A percentile compares a stretch with the other conserved stretches of the same genome.
Conservation (phyloP, 1,284 basidiomycete genomes). For the Naganishia cerealis region DNA sequence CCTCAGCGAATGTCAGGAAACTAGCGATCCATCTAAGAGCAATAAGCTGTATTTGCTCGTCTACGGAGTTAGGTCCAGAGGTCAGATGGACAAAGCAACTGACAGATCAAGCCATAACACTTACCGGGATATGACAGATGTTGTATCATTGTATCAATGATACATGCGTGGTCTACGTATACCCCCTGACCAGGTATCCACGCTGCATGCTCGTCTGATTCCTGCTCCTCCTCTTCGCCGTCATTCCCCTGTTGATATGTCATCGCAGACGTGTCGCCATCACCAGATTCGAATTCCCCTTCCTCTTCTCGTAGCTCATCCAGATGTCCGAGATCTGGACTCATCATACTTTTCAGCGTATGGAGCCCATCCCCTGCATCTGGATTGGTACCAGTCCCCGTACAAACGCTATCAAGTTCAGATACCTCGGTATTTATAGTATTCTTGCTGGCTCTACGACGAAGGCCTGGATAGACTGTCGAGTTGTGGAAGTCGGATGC, state of each 20-base stretch:
- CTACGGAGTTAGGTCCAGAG: slow-evolving; percentile 52
- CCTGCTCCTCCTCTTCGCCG: slow-evolving; percentile 44
- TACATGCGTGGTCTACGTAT: slow-evolving; percentile 82
- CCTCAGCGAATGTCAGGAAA: slow-evolving; percentile 81
- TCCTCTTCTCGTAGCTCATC: slow-evolving; percentile 34
- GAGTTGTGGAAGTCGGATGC: slow-evolving; percentile 22
- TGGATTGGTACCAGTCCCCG: slow-evolving; percentile 22
- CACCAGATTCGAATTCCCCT: slow-evolving; percentile 18
- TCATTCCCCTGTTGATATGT: slow-evolving; percentile 33
- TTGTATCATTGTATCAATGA: slow-evolving; percentile 90
- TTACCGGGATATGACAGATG: slow-evolving; percentile 81
- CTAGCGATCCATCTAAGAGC: slow-evolving; percentile 89
- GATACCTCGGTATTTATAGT: slow-evolving; percentile 59
- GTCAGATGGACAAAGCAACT: background rate
- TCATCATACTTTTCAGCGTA: slow-evolving; percentile 10
- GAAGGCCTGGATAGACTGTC: slow-evolving; percentile 23
- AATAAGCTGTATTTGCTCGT: slow-evolving; percentile 84
- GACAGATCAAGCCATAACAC: slow-evolving; percentile 44
- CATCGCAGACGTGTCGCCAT: slow-evolving; percentile 32
- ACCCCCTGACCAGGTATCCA: slow-evolving; percentile 95
- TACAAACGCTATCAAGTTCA: slow-evolving; percentile 45
- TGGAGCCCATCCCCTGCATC: slow-evolving; percentile 19
- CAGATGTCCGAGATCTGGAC: slow-evolving; percentile 29
- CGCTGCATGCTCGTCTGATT: slow-evolving; percentile 57
- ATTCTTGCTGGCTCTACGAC: slow-evolving; percentile 46